Evolutionary conservation across 768 basidiomycete species (phyloP).

Genomic region (Leucosporidium creatinivorum): DNA sequence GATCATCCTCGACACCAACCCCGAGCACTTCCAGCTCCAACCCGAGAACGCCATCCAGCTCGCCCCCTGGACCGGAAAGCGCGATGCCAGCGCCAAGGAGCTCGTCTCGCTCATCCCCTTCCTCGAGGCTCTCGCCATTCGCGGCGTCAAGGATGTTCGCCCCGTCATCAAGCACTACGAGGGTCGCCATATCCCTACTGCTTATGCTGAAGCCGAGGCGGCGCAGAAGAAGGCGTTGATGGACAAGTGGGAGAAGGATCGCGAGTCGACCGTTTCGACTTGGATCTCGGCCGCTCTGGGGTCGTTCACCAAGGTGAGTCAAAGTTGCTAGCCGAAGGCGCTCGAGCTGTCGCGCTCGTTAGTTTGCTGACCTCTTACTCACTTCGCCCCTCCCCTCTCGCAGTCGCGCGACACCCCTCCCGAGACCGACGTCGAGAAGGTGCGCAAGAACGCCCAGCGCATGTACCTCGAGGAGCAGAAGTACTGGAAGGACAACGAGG

Average conservation of each 20-base stretch:
- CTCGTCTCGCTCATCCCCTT: slow-evolving; percentile 92
- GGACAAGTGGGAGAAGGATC: slow-evolving; percentile 66
- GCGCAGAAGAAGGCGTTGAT: slow-evolving; percentile 68
- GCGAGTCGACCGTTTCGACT: slow-evolving; percentile 35
- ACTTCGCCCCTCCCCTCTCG: background rate
- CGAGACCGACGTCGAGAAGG: slow-evolving; percentile 34
- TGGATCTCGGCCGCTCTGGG: slow-evolving; percentile 24
- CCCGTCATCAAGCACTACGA: slow-evolving; percentile 75
- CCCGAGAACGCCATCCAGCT: slow-evolving; percentile 82
- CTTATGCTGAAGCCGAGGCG: slow-evolving; percentile 81
- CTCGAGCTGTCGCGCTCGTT: background rate
- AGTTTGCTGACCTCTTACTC: background rate
- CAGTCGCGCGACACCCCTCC: slow-evolving; percentile 27
- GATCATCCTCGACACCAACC: slow-evolving; percentile 72
- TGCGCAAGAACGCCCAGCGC: slow-evolving; percentile 47
- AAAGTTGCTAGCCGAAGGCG: too few species aligned
- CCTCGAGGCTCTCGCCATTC: slow-evolving; percentile 93
- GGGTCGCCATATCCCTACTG: slow-evolving; percentile 78
- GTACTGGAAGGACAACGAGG: slow-evolving; percentile 51
- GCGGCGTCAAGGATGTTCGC: slow-evolving; percentile 68
- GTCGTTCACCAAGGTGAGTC: slow-evolving; percentile 21
- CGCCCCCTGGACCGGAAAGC: slow-evolving; percentile 76
- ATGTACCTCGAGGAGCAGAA: slow-evolving; percentile 53
- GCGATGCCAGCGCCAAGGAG: slow-evolving; percentile 52
- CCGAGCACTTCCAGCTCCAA: slow-evolving; percentile 68